Conservation (phyloP, 108 stramenopile species). For the Fistulifera pelliculosa region DNA sequence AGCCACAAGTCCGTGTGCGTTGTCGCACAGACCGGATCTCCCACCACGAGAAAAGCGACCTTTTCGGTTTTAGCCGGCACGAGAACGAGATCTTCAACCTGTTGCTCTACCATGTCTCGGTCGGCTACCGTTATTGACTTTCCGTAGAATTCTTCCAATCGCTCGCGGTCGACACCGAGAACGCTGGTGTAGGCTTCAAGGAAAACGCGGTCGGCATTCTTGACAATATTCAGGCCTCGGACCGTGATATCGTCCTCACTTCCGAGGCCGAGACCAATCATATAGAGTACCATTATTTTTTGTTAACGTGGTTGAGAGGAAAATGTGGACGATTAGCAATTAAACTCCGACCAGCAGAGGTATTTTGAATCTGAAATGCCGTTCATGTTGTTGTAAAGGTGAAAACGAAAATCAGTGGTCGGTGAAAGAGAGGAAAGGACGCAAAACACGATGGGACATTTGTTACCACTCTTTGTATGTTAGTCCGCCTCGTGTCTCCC, state of each 20-base stretch:
- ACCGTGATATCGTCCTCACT: conserved; percentile 98
- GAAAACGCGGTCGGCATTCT: conserved; percentile 71
- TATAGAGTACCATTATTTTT: conserved; percentile 86
- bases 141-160: conserved; percentile 87
- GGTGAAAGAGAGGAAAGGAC: too few species aligned
- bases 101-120: conserved; percentile 89
- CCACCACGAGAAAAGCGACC: conserved; percentile 95
- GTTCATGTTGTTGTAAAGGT: too few species aligned
- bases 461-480: too few species aligned
- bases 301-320: too few species aligned
- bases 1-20: conserved; percentile 96
- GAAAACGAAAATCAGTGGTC: too few species aligned
- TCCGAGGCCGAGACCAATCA: conserved; percentile 95
- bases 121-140: conserved; percentile 84
- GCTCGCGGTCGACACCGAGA: conserved; percentile 71
- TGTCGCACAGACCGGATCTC: conserved; percentile 97
- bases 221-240: conserved; percentile 92
- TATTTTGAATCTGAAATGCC: too few species aligned
- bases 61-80: conserved; percentile 59
- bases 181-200: conserved; percentile 98
- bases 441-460: too few species aligned
- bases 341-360: too few species aligned
- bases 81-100: conserved; percentile 87
- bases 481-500: too few species aligned
- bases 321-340: too few species aligned